Evolutionary conservation across 2,329 filamentous ascomycete species (phyloP).

Genomic region (Cryphonectria parasitica): DNA sequence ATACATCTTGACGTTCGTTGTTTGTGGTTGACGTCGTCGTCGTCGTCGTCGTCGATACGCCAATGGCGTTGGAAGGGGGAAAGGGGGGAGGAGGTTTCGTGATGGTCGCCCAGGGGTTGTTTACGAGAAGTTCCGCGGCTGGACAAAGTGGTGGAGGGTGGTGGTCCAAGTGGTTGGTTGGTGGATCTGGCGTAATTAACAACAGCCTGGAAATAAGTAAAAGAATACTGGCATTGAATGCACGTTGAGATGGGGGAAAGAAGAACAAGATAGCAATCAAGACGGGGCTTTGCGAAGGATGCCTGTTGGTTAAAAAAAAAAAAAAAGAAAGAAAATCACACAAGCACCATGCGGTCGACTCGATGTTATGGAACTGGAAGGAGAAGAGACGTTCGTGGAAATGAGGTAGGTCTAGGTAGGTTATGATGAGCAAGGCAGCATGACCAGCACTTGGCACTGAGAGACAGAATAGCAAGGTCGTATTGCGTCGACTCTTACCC

Average conservation of each 20-base stretch:
- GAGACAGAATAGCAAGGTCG: slow-evolving; percentile 9
- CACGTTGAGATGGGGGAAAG: background rate
- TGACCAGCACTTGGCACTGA: slow-evolving; percentile 9
- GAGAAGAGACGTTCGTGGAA: slow-evolving; percentile 8
- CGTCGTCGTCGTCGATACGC: slow-evolving; percentile 15
- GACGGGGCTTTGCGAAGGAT: slow-evolving; percentile 19
- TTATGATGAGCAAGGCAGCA: slow-evolving; percentile 19
- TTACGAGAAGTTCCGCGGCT: slow-evolving; percentile 8
- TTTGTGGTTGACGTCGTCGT: background rate
- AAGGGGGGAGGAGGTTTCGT: background rate
- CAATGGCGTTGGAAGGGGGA: background rate
- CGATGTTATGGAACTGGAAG: slow-evolving; percentile 20
- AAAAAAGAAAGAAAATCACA: slow-evolving; percentile 14
- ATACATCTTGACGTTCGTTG: slow-evolving; percentile 67
- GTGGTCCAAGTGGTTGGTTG: slow-evolving; percentile 14
- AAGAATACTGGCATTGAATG: slow-evolving; percentile 18
- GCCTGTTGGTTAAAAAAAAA: slow-evolving; percentile 17
- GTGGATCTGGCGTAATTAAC: slow-evolving; percentile 24
- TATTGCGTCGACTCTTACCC: slow-evolving; percentile 17
- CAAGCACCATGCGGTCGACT: slow-evolving; percentile 17
- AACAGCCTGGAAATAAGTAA: slow-evolving; percentile 16
- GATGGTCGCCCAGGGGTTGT: slow-evolving; percentile 10
- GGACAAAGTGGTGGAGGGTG: slow-evolving; percentile 5
- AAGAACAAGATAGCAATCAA: slow-evolving; percentile 7
- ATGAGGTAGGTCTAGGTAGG: slow-evolving; percentile 8